Conservation (phyloP, 208 protist species). For the Trypanosoma brucei region DNA sequence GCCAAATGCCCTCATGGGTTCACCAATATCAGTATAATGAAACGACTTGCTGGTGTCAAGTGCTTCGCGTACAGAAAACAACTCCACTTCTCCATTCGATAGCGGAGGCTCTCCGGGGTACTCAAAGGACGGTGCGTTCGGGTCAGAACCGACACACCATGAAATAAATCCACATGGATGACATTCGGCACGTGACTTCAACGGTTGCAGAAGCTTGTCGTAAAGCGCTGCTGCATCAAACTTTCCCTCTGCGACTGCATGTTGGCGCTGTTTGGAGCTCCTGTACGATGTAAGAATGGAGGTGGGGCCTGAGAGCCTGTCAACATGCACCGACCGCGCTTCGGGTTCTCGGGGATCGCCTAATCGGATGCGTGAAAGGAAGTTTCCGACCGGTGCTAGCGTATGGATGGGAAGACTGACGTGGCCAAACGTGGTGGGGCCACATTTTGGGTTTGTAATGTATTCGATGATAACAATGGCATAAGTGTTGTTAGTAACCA, state of each 20-base stretch:
- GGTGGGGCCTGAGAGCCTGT: constrained; percentile 29
- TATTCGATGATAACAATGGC: constrained; percentile 72
- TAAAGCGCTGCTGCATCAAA: constrained; percentile 54
- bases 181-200: constrained; percentile 35
- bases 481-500: constrained; percentile 20
- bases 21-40: constrained; percentile 22
- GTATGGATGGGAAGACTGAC: constrained; percentile 51
- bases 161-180: constrained; percentile 49
- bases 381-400: constrained; percentile 46
- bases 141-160: constrained; percentile 45
- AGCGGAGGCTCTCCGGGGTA: constrained; percentile 40
- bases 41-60: constrained; percentile 6
- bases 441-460: constrained; percentile 20
- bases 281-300: constrained; percentile 15
- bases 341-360: constrained; percentile 70
- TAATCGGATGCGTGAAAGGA: constrained; percentile 46
- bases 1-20: constrained; percentile 32
- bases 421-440: constrained; percentile 54
- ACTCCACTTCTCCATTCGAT: constrained; percentile 42
- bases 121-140: constrained; percentile 36
- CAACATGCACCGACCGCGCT: constrained; percentile 26
- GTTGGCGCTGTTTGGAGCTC: constrained; percentile 37
- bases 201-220: constrained; percentile 35
- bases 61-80: constrained; percentile 27
- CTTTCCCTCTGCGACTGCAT: constrained; percentile 46